These are phyloP conservation scores for Leishmania aethiopica DNA, from an alignment of 208 protist species.

Conservation along the genomic window DNA sequence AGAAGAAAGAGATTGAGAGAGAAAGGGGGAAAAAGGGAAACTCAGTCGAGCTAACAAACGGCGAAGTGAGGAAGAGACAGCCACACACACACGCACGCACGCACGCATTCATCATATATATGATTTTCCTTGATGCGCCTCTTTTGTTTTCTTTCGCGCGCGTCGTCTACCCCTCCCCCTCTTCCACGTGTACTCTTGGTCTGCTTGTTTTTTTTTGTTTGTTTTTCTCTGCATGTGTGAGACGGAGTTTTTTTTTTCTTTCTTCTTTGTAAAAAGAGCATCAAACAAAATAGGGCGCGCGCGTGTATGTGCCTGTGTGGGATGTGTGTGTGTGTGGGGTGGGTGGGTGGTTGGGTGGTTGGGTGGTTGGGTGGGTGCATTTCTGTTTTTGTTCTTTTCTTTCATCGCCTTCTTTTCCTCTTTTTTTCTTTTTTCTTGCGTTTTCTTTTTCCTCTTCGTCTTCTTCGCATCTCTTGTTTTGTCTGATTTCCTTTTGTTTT, in stretches of 20 bases:
- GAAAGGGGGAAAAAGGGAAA: conserved; percentile 1
- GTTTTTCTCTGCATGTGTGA: background rate
- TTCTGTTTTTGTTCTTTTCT: background rate
- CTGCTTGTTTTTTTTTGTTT: conserved; percentile 1
- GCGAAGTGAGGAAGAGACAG: background rate
- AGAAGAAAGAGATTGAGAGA: conserved; percentile 10
- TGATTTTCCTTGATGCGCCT: background rate
- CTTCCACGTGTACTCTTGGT: background rate
- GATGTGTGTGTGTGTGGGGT: background rate
- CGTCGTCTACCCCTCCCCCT: background rate
- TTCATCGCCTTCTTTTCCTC: conserved; percentile 1
- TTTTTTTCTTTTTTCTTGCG: background rate
- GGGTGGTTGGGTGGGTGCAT: background rate
- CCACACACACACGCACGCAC: background rate
- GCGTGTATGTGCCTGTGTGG: background rate
- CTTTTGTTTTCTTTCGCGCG: background rate
- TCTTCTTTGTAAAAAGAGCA: background rate
- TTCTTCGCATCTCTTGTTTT: background rate
- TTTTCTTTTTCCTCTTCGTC: conserved; percentile 1
- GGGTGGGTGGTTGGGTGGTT: background rate
- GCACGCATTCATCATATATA: background rate
- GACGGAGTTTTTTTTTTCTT: background rate
- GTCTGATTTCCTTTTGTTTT: background rate
- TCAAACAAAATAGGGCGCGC: background rate
- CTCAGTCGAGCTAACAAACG: background rate